Evolutionary conservation across 2,329 filamentous ascomycete genomes (phyloP).

Genomic region (Nemania bipapillata): DNA sequence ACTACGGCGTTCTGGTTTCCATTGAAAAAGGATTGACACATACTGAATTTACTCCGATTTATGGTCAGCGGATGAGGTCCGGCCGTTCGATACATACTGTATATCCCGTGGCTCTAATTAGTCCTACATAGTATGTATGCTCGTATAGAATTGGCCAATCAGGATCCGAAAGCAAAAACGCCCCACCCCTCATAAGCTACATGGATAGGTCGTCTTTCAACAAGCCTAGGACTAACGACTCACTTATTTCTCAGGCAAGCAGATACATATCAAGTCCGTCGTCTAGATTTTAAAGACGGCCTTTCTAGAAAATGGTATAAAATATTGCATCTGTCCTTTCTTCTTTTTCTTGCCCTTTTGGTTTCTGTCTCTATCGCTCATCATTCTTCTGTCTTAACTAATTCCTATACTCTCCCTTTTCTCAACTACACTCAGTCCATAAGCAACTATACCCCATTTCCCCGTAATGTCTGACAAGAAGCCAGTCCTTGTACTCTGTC

Average conservation of each 20-base stretch:
- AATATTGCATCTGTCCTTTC: not conserved
- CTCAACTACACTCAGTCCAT: not conserved
- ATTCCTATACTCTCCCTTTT: not conserved
- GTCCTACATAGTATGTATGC: no score
- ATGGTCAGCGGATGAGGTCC: slow-evolving; percentile 21
- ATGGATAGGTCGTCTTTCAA: not conserved
- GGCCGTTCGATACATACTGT: not conserved
- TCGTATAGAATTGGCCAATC: slow-evolving; percentile 37
- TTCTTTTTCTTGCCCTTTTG: not conserved
- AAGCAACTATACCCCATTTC: not conserved
- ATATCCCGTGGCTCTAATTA: not conserved
- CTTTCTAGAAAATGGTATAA: slow-evolving; percentile 23
- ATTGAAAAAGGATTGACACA: slow-evolving; percentile 12
- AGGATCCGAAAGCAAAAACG: not conserved
- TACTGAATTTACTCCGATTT: slow-evolving; percentile 11
- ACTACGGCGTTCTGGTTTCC: slow-evolving; percentile 27
- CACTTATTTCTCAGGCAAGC: not conserved
- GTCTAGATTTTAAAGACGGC: not conserved
- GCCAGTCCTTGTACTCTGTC: slow-evolving; percentile 38
- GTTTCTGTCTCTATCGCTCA: slow-evolving; percentile 6
- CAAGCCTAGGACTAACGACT: not conserved
- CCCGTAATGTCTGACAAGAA: slow-evolving; percentile 32
- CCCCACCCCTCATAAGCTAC: not conserved
- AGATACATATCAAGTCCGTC: not conserved
- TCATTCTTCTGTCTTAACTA: slow-evolving; percentile 1